Evolutionary conservation across 2,329 filamentous ascomycete genomes (phyloP).

Genomic region (Fusarium sp.): DNA sequence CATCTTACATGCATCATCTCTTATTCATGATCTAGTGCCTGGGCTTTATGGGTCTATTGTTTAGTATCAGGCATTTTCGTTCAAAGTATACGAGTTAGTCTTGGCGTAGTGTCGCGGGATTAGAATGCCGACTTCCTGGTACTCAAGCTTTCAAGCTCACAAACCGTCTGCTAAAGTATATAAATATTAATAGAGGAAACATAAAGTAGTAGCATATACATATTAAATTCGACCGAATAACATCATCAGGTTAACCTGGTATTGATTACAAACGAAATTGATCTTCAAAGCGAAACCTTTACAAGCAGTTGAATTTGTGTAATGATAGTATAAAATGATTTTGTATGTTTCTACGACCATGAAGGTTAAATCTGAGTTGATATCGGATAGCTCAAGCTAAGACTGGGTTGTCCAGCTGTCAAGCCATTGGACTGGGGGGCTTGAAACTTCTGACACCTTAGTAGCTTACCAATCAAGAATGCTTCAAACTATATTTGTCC

Average conservation of each 20-base stretch:
- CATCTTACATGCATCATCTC: conserved; percentile 9
- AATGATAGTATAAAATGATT: too few relatives aligned
- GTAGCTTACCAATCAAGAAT: conserved; percentile 4
- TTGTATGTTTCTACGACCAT: too few relatives aligned
- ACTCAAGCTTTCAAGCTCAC: too few relatives aligned
- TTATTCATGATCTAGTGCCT: conserved; percentile 22
- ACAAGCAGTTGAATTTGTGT: too few relatives aligned
- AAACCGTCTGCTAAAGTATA: neutral
- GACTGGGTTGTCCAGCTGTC: too few relatives aligned
- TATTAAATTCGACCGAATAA: too few relatives aligned
- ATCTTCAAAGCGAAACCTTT: too few relatives aligned
- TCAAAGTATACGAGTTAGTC: neutral
- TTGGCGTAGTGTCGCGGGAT: too few relatives aligned
- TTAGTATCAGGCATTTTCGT: conserved; percentile 11
- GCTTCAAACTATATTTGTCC: neutral
- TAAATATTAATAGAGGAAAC: too few relatives aligned
- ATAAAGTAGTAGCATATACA: too few relatives aligned
- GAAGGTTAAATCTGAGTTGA: neutral
- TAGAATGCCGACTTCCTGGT: neutral
- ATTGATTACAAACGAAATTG: too few relatives aligned
- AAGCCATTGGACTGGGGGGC: neutral
- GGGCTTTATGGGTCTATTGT: neutral
- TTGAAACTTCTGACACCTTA: neutral
- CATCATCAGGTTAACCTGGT: too few relatives aligned
- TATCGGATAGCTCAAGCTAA: neutral